These are phyloP conservation scores for Neofusicoccum parvum DNA, from an alignment of 2,329 filamentous ascomycete species.

Conservation along the genomic window DNA sequence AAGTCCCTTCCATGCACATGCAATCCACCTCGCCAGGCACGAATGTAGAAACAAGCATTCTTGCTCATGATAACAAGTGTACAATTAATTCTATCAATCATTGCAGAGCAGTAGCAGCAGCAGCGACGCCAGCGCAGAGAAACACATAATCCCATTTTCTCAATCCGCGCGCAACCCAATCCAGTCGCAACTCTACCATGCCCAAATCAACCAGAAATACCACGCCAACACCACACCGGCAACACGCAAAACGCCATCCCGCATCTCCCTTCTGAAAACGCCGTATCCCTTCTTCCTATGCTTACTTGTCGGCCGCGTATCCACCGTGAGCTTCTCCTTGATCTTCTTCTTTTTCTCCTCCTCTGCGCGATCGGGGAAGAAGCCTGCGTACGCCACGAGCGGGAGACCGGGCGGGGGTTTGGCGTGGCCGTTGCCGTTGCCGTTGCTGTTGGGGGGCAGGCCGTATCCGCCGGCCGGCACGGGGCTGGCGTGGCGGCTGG, in stretches of 20 bases:
- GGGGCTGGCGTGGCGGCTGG: constrained; percentile 43
- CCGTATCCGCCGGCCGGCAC: constrained; percentile 30
- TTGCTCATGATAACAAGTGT: too few species aligned
- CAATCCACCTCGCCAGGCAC: too few species aligned
- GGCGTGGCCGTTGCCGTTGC: background rate
- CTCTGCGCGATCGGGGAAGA: constrained; percentile 33
- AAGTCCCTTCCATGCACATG: too few species aligned
- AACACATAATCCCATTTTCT: background rate
- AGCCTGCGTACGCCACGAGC: constrained; percentile 47
- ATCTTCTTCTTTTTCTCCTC: constrained; percentile 34
- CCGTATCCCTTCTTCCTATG: constrained; percentile 41
- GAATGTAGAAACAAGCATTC: too few species aligned
- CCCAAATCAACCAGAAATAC: constrained; percentile 67
- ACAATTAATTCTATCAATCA: too few species aligned
- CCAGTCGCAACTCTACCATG: background rate
- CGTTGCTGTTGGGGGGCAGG: constrained; percentile 24
- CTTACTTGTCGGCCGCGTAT: constrained; percentile 25
- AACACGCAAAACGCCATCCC: constrained; percentile 63
- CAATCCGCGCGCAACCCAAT: too few species aligned
- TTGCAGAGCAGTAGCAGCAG: too few species aligned
- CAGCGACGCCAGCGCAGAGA: too few species aligned
- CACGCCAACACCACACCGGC: constrained; percentile 63
- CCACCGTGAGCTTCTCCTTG: constrained; percentile 33
- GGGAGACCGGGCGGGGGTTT: constrained; percentile 26
- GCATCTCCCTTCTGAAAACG: constrained; percentile 62